phyloP scores from a whole-genome alignment of 148 eudicot species.

The Persicaria maculosa region DNA sequence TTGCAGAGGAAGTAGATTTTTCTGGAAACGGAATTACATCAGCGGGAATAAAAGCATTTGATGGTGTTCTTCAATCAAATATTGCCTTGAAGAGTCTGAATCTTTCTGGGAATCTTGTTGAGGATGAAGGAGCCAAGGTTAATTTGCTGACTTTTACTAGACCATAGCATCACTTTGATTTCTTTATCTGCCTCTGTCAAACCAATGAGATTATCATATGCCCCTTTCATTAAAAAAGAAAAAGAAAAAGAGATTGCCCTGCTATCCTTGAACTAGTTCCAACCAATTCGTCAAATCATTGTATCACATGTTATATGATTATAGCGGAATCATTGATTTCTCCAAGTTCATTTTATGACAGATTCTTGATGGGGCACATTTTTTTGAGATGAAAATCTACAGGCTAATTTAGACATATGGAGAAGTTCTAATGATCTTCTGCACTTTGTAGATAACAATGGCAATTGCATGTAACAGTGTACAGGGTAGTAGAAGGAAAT shows the following conservation, averaged over 20 bases:
- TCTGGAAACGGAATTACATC: conserved; percentile 88
- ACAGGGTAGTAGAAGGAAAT: neutral
- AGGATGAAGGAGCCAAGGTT: conserved; percentile 95
- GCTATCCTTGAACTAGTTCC: neutral
- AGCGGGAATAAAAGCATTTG: conserved; percentile 84
- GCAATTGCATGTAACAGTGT: no score
- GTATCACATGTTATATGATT: conserved; percentile 1
- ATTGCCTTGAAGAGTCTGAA: conserved; percentile 63
- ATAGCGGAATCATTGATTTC: neutral
- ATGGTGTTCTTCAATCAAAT: conserved; percentile 82
- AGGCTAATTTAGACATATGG: neutral
- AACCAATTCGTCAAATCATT: neutral
- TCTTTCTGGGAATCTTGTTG: conserved; percentile 84
- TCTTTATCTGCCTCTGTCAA: neutral
- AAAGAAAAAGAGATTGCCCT: no score
- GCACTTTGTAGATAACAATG: neutral
- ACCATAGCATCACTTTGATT: conserved; percentile 2
- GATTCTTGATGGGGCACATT: conserved; percentile 3
- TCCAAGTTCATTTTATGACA: neutral
- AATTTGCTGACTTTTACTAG: conserved; percentile 14
- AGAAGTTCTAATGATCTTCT: neutral
- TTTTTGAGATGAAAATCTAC: neutral
- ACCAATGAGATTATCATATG: neutral
- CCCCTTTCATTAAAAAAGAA: no score
- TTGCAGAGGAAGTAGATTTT: conserved; percentile 82